A percentile compares a stretch with the other conserved stretches of the same genome.
Conservation (phyloP, 768 basidiomycete genomes). For the Russula abietina region DNA sequence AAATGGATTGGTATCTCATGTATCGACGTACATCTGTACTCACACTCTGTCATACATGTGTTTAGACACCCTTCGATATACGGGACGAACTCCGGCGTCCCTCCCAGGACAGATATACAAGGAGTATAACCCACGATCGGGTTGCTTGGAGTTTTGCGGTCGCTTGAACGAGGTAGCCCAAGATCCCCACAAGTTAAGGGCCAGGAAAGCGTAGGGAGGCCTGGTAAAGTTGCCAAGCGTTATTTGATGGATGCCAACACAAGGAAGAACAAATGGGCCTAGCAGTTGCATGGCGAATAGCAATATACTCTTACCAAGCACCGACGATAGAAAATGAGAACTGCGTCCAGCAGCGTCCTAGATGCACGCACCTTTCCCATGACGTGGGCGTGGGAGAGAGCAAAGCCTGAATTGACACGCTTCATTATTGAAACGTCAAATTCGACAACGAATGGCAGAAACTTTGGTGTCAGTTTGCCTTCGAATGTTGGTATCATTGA, state of each 20-base stretch:
- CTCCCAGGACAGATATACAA: too few relatives aligned
- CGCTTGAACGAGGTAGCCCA: background rate
- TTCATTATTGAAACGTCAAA: background rate
- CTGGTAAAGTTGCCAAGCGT: background rate
- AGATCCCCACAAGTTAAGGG: too few relatives aligned
- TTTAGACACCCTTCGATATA: background rate
- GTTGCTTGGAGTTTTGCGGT: background rate
- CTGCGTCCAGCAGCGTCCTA: constrained; percentile 41
- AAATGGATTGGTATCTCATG: background rate
- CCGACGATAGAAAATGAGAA: constrained; percentile 32
- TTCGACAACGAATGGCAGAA: background rate
- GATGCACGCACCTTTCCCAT: constrained; percentile 28
- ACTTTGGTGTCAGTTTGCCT: background rate
- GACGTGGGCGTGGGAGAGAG: background rate
- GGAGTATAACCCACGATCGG: background rate
- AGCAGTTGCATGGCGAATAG: background rate
- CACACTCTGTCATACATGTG: background rate
- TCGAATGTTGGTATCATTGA: too few relatives aligned
- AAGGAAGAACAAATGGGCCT: background rate
- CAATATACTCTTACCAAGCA: background rate
- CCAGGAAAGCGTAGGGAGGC: too few relatives aligned
- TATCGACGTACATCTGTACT: background rate
- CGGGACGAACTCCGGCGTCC: background rate
- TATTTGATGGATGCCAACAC: background rate
- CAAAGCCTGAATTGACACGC: too few relatives aligned